Conservation (phyloP, 495 filamentous ascomycete species). For the Podospora tetraspora region DNA sequence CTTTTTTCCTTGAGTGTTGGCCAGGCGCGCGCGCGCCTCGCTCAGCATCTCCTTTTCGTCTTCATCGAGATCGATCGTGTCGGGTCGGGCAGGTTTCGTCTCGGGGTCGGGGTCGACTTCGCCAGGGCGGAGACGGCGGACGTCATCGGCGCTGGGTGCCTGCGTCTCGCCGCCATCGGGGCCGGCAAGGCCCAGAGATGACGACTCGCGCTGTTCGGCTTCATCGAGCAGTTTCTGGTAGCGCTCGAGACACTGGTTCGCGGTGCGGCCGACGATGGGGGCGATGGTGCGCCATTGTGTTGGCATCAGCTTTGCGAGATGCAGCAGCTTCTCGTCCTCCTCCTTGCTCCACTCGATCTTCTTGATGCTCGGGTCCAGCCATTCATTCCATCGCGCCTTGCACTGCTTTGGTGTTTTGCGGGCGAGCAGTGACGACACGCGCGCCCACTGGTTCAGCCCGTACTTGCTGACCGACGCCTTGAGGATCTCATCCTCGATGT, state of each 20-base stretch:
- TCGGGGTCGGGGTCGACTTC: slow-evolving; percentile 96
- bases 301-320: slow-evolving; percentile 96
- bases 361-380: slow-evolving; percentile 94
- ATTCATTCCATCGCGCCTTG: slow-evolving; percentile 97
- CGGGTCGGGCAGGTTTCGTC: slow-evolving; percentile 91
- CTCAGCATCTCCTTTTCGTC: slow-evolving; percentile 99
- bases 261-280: slow-evolving; percentile 91
- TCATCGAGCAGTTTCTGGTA: slow-evolving; percentile 97
- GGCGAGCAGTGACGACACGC: slow-evolving; percentile 92
- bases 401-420: slow-evolving; percentile 98
- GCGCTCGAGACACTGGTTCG: slow-evolving; percentile 92
- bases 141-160: slow-evolving; percentile 90
- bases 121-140: slow-evolving; percentile 80
- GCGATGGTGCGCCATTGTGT: slow-evolving; percentile 99
- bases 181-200: slow-evolving; percentile 77
- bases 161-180: slow-evolving; percentile 81
- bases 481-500: slow-evolving; percentile 84
- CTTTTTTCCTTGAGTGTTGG: slow-evolving; percentile 98
- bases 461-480: slow-evolving; percentile 95
- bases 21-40: slow-evolving; percentile 90
- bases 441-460: slow-evolving; percentile 97
- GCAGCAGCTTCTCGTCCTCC: slow-evolving; percentile 95
- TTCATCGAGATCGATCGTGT: slow-evolving; percentile 96
- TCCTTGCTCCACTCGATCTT: slow-evolving; percentile 99
- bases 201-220: slow-evolving; percentile 79